Evolutionary conservation across 176 grass and related monocot genomes (phyloP).

Genomic region (Juncus inflexus): DNA sequence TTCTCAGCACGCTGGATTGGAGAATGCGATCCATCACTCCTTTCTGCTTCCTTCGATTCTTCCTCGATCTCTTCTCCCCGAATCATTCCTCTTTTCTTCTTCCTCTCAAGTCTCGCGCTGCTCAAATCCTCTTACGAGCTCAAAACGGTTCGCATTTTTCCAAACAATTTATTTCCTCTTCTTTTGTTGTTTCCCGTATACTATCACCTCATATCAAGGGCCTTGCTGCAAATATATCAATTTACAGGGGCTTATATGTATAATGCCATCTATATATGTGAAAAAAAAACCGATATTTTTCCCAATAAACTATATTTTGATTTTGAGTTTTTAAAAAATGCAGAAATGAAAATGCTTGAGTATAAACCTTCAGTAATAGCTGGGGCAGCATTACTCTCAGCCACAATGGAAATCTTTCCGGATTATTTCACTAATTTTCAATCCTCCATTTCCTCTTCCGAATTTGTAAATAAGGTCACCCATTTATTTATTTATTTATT

Average conservation of each 20-base stretch:
- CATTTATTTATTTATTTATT: no score
- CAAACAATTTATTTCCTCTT: background rate
- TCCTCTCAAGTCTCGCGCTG: constrained; percentile 66
- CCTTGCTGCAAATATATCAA: no score
- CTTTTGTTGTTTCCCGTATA: background rate
- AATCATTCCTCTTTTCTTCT: constrained; percentile 34
- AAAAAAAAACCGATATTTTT: no score
- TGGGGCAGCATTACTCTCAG: constrained; percentile 53
- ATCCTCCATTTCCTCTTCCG: constrained; percentile 45
- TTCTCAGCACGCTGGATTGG: constrained; percentile 69
- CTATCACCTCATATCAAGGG: no score
- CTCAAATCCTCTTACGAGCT: constrained; percentile 46
- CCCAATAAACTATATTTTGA: no score
- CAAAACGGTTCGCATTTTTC: constrained; percentile 49
- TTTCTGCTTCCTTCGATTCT: constrained; percentile 86
- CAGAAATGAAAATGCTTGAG: constrained; percentile 77
- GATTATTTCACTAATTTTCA: constrained; percentile 47
- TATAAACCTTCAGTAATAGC: constrained; percentile 67
- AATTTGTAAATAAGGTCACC: constrained; percentile 93
- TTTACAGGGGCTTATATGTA: no score
- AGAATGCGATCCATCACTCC: constrained; percentile 85
- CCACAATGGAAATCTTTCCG: constrained; percentile 62
- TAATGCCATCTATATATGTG: no score
- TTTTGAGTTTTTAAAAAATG: background rate
- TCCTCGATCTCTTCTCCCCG: constrained; percentile 55